Conservation (phyloP, 2,329 filamentous ascomycete genomes). For the Penicillium thymicola region DNA sequence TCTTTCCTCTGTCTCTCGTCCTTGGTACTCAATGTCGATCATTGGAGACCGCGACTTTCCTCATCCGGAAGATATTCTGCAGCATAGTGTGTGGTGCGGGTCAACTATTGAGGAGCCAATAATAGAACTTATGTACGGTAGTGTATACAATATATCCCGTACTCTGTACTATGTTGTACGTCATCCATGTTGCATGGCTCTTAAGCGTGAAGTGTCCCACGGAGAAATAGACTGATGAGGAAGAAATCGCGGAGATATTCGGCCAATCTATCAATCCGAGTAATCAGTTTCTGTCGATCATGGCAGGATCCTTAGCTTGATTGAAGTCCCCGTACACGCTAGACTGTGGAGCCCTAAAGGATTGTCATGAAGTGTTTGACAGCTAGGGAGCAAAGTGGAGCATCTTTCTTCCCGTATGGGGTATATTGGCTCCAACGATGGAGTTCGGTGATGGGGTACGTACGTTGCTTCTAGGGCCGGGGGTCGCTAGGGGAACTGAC, state of each 20-base stretch:
- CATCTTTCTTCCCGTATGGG: not conserved
- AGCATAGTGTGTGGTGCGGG: not conserved
- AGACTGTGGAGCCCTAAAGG: not conserved
- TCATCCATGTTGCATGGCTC: not conserved
- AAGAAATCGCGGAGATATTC: not conserved
- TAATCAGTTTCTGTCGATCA: not conserved
- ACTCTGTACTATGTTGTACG: too few relatives aligned
- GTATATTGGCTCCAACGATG: not conserved
- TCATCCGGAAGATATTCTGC: not conserved
- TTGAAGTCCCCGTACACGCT: not conserved
- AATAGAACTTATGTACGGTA: too few relatives aligned
- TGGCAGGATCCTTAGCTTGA: not conserved
- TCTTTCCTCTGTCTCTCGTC: not conserved
- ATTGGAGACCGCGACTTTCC: conserved; percentile 1
- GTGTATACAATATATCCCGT: not conserved
- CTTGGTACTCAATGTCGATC: not conserved
- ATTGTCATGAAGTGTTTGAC: conserved; percentile 2
- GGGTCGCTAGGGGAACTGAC: not conserved
- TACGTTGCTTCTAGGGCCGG: not conserved
- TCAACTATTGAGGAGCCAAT: not conserved
- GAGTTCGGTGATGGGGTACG: not conserved
- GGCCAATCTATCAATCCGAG: not conserved
- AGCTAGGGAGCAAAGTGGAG: not conserved
- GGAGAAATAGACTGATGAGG: not conserved
- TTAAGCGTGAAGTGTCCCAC: not conserved